Base-by-base conservation (phyloP, 1,139 yeast species). In the Hyphopichia khmerensis region DNA sequence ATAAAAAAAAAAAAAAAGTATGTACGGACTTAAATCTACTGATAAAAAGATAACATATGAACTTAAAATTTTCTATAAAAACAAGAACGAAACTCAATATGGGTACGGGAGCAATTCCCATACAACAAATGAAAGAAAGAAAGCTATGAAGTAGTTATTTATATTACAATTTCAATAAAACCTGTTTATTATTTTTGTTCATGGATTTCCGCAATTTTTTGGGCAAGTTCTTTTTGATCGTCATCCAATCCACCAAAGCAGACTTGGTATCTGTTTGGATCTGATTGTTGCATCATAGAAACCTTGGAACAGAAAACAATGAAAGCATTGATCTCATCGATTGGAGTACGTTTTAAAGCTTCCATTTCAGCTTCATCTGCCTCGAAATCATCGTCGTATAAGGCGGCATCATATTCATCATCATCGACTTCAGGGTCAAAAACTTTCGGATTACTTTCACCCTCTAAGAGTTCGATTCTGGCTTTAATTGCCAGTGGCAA, bases 291-390 rank as follows among this genome's bases (percentile, higher is more conserved):
- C 43, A 71, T 56, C 2, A 46, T 38, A 11, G 57, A 46, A 18
- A 67, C 48, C 21, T 56, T 57, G 9, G 57, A 58, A 31, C 69
- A 71, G 53, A 77, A 75, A 18, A 68, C 73, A 38, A 65, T 70
- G 52, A 71, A 69, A 4, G 72, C 80, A 50, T 79, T 77, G 33
- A 77, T 51, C 18, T 58, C 51, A 53, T 79, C 82, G 42, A 79
- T 63, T 11, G 81, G 80, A 2, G 82, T 77, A 45, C 70, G 75
- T 49, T 72, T 77, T 60, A 74, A 62, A 26, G 82, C 75, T 49
- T 78, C 83, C 47, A 76, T 69, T 45, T 77, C 78, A 11, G 81
- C 83, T 42, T 74, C 79, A 40, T 75, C 80, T 16, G 68, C 72
- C 46, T 70, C 79, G 32, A 64, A 67, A 27, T 72, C 77, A 17